Conservation (phyloP, 2,329 filamentous ascomycete genomes). For the Ascomycota sp. region DNA sequence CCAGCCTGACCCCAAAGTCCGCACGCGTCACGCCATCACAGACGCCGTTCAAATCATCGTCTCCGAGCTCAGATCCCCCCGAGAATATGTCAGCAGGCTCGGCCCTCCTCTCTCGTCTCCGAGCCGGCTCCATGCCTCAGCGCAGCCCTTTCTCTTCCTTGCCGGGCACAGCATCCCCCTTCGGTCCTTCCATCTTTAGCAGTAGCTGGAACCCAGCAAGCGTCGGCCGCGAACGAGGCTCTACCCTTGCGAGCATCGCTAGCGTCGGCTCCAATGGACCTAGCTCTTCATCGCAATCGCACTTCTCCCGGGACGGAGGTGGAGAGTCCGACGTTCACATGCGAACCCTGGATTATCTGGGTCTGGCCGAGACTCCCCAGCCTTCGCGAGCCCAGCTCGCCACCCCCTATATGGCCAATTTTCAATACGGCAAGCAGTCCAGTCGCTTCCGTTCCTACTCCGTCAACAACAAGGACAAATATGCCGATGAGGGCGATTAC, state of each 20-base stretch:
- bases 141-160: constrained; percentile 46
- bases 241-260: constrained; percentile 61
- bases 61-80: constrained; percentile 30
- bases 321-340: constrained; percentile 72
- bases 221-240: constrained; percentile 58
- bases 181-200: constrained; percentile 79
- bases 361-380: constrained; percentile 82
- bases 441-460: constrained; percentile 94
- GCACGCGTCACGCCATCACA: constrained; percentile 72
- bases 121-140: constrained; percentile 88
- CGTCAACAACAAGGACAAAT: constrained; percentile 95
- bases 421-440: constrained; percentile 55
- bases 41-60: constrained; percentile 58
- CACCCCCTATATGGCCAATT: constrained; percentile 54
- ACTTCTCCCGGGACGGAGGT: constrained; percentile 67
- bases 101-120: constrained; percentile 61
- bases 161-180: constrained; percentile 42
- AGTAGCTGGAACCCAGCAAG: constrained; percentile 56
- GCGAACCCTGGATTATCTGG: constrained; percentile 88
- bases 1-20: constrained; percentile 48
- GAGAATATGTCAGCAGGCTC: constrained; percentile 36
- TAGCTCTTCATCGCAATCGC: constrained; percentile 68
- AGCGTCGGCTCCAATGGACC: constrained; percentile 84
- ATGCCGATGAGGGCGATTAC: constrained; percentile 70
- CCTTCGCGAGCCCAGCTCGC: constrained; percentile 53